Percentiles rank a stretch among this genome's conserved stretches.
Evolutionary conservation across 192 early-diverging fungal genomes (phyloP).

Genomic region (Geranomyces variabilis): DNA sequence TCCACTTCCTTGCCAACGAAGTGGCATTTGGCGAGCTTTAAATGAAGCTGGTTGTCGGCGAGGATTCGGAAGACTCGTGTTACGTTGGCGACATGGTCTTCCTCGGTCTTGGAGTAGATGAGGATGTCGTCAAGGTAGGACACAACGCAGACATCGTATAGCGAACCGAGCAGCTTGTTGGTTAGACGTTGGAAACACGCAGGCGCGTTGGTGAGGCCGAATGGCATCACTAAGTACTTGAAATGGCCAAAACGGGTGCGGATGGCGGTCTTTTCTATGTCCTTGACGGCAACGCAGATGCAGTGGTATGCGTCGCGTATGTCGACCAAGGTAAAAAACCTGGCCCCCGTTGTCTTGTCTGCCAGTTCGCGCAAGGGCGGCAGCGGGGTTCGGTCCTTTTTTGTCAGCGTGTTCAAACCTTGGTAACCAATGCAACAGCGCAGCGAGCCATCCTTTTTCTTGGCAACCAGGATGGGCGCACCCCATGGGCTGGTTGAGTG

Average conservation of each 20-base stretch:
- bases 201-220: conserved; percentile 64
- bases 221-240: conserved; percentile 63
- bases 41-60: background rate
- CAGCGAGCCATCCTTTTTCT: conserved; percentile 53
- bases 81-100: background rate
- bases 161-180: conserved; percentile 48
- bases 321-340: background rate
- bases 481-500: conserved; percentile 26
- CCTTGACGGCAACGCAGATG: background rate
- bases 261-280: conserved; percentile 11
- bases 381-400: conserved; percentile 5
- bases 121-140: conserved; percentile 55
- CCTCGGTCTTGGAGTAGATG: conserved; percentile 39
- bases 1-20: background rate
- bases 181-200: conserved; percentile 59
- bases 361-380: background rate
- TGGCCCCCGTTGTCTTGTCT: background rate
- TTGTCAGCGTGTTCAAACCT: conserved; percentile 11
- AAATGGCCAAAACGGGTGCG: conserved; percentile 40
- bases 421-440: conserved; percentile 49
- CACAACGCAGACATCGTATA: conserved; percentile 23
- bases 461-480: conserved; percentile 33
- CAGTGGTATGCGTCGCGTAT: conserved; percentile 16
- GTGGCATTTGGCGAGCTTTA: conserved; percentile 7
- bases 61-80: too few species aligned